phyloP scores from a whole-genome alignment of 1,284 basidiomycete genomes.

The Marasmius sp. region DNA sequence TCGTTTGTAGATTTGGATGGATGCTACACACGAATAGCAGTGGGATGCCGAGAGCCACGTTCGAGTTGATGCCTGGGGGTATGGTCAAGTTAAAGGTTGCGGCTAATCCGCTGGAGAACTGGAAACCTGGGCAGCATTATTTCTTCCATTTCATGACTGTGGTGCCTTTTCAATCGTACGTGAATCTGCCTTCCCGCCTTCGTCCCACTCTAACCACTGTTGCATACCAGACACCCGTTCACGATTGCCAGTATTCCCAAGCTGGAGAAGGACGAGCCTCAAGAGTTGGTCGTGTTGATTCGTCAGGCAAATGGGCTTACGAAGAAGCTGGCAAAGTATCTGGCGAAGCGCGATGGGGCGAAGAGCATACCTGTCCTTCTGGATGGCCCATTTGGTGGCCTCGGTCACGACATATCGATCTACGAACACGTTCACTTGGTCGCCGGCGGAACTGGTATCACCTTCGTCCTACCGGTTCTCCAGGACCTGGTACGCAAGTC shows the following conservation, averaged over 20 bases:
- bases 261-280: not conserved
- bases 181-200: not conserved
- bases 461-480: not conserved
- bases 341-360: not conserved
- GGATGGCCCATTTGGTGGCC: not conserved
- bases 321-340: not conserved
- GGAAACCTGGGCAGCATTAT: constrained; percentile 1
- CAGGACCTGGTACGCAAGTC: not conserved
- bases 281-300: not conserved
- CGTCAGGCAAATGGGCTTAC: constrained; percentile 1
- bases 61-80: constrained; percentile 2
- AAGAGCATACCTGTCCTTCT: not conserved
- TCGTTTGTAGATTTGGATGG: not conserved
- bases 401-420: not conserved
- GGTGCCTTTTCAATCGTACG: constrained; percentile 1
- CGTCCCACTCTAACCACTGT: not conserved
- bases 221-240: not conserved
- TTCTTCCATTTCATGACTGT: constrained; percentile 1
- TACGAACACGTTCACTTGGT: constrained; percentile 1
- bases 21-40: not conserved
- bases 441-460: constrained; percentile 1
- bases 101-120: not conserved
- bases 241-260: not conserved
- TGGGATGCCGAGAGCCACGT: not conserved
- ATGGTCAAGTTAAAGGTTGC: not conserved